Percentiles rank a stretch among this genome's conserved stretches.
phyloP scores from a whole-genome alignment of 352 stramenopile species.

The Phytophthora hybrid region DNA sequence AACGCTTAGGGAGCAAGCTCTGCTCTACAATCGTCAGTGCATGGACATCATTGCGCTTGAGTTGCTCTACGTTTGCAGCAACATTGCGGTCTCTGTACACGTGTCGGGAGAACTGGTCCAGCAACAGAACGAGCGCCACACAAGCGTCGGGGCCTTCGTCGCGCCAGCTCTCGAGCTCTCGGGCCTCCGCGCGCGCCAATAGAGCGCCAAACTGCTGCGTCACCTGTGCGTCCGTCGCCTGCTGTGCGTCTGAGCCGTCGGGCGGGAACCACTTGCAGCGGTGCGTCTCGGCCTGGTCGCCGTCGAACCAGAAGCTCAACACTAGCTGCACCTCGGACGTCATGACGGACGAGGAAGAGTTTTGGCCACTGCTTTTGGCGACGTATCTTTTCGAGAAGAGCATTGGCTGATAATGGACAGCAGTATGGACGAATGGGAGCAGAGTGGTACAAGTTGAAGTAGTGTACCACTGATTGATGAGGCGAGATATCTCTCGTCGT shows the following conservation, averaged over 20 bases:
- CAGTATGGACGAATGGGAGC: slow-evolving; percentile 9
- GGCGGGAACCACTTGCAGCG: slow-evolving; percentile 74
- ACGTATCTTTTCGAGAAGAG: neutral
- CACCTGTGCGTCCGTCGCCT: slow-evolving; percentile 52
- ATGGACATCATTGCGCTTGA: slow-evolving; percentile 57
- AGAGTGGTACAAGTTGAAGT: slow-evolving; percentile 33
- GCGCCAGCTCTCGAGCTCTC: slow-evolving; percentile 63
- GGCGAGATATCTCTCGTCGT: neutral
- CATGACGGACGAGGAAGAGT: slow-evolving; percentile 21
- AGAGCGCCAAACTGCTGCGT: slow-evolving; percentile 46
- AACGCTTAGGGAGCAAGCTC: slow-evolving; percentile 51
- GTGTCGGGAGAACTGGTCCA: slow-evolving; percentile 91
- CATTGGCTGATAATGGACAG: slow-evolving; percentile 18
- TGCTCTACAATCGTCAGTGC: slow-evolving; percentile 55
- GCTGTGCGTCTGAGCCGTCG: slow-evolving; percentile 58
- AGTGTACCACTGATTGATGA: slow-evolving; percentile 15
- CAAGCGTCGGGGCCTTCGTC: slow-evolving; percentile 39
- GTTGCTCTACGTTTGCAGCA: slow-evolving; percentile 23
- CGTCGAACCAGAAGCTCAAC: slow-evolving; percentile 73
- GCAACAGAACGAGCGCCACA: slow-evolving; percentile 84
- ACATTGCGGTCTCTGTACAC: slow-evolving; percentile 59
- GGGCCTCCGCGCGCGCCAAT: slow-evolving; percentile 50
- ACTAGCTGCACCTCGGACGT: slow-evolving; percentile 41
- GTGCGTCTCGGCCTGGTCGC: slow-evolving; percentile 58
- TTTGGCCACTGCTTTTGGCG: slow-evolving; percentile 26